A percentile compares a stretch with the other conserved stretches of the same genome.
Evolutionary conservation across 768 basidiomycete species (phyloP).

Genomic region (Mrakia blollopis): DNA sequence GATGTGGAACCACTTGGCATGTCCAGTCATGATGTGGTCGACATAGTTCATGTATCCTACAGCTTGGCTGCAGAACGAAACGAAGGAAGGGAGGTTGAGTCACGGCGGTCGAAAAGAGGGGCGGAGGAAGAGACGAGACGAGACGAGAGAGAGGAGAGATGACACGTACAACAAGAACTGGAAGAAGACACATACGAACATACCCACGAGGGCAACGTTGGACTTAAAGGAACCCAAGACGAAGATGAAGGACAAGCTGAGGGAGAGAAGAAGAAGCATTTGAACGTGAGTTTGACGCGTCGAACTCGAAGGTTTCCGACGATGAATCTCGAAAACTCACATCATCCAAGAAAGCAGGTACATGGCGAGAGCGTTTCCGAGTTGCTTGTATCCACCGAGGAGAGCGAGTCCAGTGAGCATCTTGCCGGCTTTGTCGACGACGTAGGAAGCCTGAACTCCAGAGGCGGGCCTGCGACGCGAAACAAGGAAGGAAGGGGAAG

Average conservation of each 20-base stretch:
- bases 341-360: too few species aligned
- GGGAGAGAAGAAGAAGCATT: too few species aligned
- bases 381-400: background rate
- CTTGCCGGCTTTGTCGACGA: background rate
- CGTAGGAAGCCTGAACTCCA: background rate
- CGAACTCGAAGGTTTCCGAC: too few species aligned
- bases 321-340: too few species aligned
- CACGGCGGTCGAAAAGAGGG: background rate
- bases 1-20: background rate
- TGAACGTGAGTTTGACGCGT: too few species aligned
- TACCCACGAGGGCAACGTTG: background rate
- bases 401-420: background rate
- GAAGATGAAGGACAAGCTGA: background rate
- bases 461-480: background rate
- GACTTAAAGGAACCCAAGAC: background rate
- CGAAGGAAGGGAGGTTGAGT: too few species aligned
- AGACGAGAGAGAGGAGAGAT: background rate
- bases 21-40: background rate
- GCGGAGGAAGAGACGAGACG: too few species aligned
- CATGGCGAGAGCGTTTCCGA: background rate
- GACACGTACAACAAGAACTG: conserved; percentile 4
- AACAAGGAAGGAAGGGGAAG: too few species aligned
- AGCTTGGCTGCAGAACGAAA: background rate
- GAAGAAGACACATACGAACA: background rate
- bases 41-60: conserved; percentile 4